Base-by-base conservation (phyloP, 208 protist genomes). In the Blechomonas ayalai region DNA sequence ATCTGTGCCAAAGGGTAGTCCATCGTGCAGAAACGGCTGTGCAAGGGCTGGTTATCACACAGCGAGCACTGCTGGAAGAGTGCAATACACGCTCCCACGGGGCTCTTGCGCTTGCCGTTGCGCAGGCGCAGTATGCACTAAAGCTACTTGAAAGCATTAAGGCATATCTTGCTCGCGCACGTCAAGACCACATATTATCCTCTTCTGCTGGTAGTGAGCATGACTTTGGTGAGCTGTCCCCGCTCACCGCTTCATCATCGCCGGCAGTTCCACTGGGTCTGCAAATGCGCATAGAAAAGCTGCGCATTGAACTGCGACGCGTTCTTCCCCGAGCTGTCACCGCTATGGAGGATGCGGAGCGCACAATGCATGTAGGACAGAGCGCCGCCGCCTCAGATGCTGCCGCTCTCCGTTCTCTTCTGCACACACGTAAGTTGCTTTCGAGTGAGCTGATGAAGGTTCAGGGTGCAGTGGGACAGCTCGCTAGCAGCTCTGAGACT, bases 361-460 rank as follows among this genome's bases (percentile, higher is more conserved):
- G n/a, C n/a, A n/a, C n/a, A 4, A 27, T 4, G 8, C 35, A 10
- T n/a, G 36, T n/a, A 2, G 39, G 27, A 6, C 51, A 54, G 9
- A 36, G 38, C 13, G 59, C 36, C 6, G 66, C 61, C 1, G 63
- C 28, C 16, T 44, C 67, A 22, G 63, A 67, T 5, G 75, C 67
- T 9, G 71, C 71, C 19, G 74, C 77, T 7, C 65, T 90, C 4
- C 81, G 69, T 37, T 82, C 77, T 1, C 73, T 93, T 5, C 25
- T 85, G 5, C 81, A 79, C 54, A 90, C 78, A 12, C 77, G 85
- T 5, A 52, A 68, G 20, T 54, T 93, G 32, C 66, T 93, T 7
- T 65, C 67, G n/a, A 25, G 63, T 20, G 81, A 93, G 48, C 35
- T 90, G 28, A 41, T 65, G 45, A 90, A 90, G 52, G 82, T 93